A percentile compares a stretch with the other conserved stretches of the same genome.
Evolutionary conservation across 495 filamentous ascomycete species (phyloP).

Genomic region (Penicillium arizonense): DNA sequence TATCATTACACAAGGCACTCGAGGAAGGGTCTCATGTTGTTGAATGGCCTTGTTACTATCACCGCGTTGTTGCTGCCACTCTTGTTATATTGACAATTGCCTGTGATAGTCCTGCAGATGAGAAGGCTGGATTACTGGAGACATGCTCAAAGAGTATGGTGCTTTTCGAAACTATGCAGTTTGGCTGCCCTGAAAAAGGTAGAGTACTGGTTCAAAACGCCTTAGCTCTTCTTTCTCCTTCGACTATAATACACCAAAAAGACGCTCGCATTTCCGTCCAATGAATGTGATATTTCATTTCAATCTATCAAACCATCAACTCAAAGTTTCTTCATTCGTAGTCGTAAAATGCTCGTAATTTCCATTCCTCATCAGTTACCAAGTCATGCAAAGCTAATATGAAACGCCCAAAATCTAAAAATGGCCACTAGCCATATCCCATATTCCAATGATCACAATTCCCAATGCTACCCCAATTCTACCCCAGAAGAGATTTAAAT

Average conservation of each 20-base stretch:
- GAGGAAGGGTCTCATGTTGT: background rate
- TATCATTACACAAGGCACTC: conserved; percentile 1
- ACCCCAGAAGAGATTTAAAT: conserved; percentile 16
- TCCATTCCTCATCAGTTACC: too few relatives aligned
- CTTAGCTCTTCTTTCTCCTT: background rate
- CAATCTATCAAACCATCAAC: too few relatives aligned
- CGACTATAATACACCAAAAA: too few relatives aligned
- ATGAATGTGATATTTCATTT: too few relatives aligned
- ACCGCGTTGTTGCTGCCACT: conserved; percentile 1
- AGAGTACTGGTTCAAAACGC: background rate
- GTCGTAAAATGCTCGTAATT: too few relatives aligned
- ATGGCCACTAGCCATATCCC: too few relatives aligned
- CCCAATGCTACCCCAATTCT: too few relatives aligned
- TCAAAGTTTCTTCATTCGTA: too few relatives aligned
- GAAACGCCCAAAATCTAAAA: too few relatives aligned
- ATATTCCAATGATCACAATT: too few relatives aligned
- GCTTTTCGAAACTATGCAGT: background rate
- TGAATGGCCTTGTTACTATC: conserved; percentile 3
- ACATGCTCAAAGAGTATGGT: background rate
- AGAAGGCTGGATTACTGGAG: background rate
- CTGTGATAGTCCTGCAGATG: background rate
- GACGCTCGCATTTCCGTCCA: too few relatives aligned
- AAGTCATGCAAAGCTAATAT: too few relatives aligned
- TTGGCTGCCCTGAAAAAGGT: background rate
- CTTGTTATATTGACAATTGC: background rate